Base-by-base conservation (phyloP, 2,329 filamentous ascomycete species). In the Trichoderma cornu-damae region DNA sequence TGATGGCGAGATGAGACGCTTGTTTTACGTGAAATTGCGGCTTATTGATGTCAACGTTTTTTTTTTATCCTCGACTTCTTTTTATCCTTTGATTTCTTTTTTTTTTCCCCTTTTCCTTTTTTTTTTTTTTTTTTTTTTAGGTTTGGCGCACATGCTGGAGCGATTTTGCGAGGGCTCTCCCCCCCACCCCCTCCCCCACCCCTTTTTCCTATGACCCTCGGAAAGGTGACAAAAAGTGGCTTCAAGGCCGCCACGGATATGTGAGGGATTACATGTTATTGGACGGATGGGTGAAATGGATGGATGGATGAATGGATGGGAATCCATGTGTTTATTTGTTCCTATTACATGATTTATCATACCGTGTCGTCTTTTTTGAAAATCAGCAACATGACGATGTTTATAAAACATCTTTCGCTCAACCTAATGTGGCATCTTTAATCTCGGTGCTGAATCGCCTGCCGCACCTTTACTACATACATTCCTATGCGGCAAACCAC, bases 131-230 rank as follows among this genome's bases (percentile, higher is more conserved):
- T 9, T 7, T 28, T 55, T 16, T 43, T 30, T 22, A 34, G 37
- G 49, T 26, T 32, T 11, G 51, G 51, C 51, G 51, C 51, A 55
- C 51, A 55, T 46, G 51, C 40, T 44, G 51, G 51, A 55, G 51
- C 51, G 51, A 55, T 46, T 38, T 47, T n/a, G 44, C 24, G 42
- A 30, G 42, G 51, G 16, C 16, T 47, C 47, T 46, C n/a, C n/a
- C n/a, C n/a, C n/a, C n/a, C n/a, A n/a, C n/a, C n/a, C n/a, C n/a
- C n/a, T n/a, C n/a, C n/a, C n/a, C n/a, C n/a, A n/a, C n/a, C n/a
- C n/a, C 26, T 28, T 46, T 28, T 46, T 8, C 12, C 0, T n/a
- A 28, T 30, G 44, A 35, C 26, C 35, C 28, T 53, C 20, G 42
- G 42, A 26, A 47, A 22, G 14, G 9, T 30, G 43, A 32, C 44